Percentiles rank a stretch among this genome's conserved stretches.
Conservation (phyloP, 306 rosid species). For the Trifolium subterraneum region DNA sequence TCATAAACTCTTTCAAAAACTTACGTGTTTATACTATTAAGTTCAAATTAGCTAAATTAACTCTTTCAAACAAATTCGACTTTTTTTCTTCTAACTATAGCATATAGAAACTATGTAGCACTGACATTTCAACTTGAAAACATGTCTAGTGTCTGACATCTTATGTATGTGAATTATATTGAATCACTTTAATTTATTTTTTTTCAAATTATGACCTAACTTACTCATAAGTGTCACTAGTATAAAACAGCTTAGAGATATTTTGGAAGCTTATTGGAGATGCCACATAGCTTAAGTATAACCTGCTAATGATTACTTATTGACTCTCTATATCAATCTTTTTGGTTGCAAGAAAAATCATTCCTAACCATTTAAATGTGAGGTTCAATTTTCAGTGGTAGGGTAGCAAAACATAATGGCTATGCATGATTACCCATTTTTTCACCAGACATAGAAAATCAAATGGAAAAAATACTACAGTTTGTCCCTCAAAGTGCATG, state of each 20-base stretch:
- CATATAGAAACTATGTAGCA: not conserved
- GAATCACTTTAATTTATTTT: not conserved
- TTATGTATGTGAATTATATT: not conserved
- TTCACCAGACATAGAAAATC: slow-evolving; percentile 38
- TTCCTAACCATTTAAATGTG: slow-evolving; percentile 45
- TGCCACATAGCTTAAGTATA: slow-evolving; percentile 37
- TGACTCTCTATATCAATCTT: slow-evolving; percentile 41
- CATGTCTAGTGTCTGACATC: not conserved
- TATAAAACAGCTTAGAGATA: slow-evolving; percentile 23
- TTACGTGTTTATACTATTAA: not conserved
- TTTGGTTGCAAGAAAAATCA: slow-evolving; percentile 46
- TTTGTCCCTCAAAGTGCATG: slow-evolving; percentile 40
- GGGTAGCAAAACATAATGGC: slow-evolving; percentile 44
- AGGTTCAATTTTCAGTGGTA: slow-evolving; percentile 50
- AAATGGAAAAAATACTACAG: slow-evolving; percentile 30
- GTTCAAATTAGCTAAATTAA: not conserved
- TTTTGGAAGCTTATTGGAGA: slow-evolving; percentile 44
- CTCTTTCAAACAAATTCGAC: not conserved
- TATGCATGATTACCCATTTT: slow-evolving; percentile 37
- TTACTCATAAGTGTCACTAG: not conserved
- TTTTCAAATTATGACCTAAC: not conserved
- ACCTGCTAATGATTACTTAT: slow-evolving; percentile 42
- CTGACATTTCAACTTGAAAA: not conserved
- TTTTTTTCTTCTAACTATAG: too few species aligned
- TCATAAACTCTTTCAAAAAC: not conserved